Evolutionary conservation across 2,329 filamentous ascomycete species (phyloP).

Genomic region (Uncinocarpus reesii): DNA sequence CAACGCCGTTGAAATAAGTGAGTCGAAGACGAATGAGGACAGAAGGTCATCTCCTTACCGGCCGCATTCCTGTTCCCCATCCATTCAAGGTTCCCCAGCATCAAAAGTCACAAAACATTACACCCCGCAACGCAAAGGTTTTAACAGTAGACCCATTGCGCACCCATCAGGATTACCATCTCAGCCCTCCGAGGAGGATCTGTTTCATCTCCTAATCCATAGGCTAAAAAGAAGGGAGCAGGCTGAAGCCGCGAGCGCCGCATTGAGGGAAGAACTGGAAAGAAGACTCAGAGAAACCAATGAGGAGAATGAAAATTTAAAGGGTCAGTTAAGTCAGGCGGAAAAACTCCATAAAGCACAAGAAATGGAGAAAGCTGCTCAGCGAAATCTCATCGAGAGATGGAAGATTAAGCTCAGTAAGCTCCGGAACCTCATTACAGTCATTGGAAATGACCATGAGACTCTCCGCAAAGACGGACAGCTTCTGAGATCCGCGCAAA

Average conservation of each 20-base stretch:
- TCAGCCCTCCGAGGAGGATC: slow-evolving; percentile 27
- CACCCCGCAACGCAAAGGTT: too few species aligned
- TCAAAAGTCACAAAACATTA: background rate
- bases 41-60: background rate
- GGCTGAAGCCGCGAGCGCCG: slow-evolving; percentile 20
- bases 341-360: slow-evolving; percentile 19
- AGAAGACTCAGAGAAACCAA: slow-evolving; percentile 19
- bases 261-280: slow-evolving; percentile 23
- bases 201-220: slow-evolving; percentile 30
- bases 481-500: slow-evolving; percentile 22
- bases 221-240: slow-evolving; percentile 30
- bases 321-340: slow-evolving; percentile 19
- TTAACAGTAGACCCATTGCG: background rate
- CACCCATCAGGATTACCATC: background rate
- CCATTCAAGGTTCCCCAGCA: slow-evolving; percentile 1
- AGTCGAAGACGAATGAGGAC: background rate
- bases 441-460: slow-evolving; percentile 28
- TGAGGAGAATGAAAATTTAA: slow-evolving; percentile 25
- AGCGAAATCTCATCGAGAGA: slow-evolving; percentile 22
- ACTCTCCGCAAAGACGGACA: slow-evolving; percentile 24
- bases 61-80: slow-evolving; percentile 1
- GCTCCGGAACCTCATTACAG: slow-evolving; percentile 26
- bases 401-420: slow-evolving; percentile 30
- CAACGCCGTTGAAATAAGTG: background rate
- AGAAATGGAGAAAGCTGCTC: slow-evolving; percentile 18